These are phyloP conservation scores for Xerocomellus chrysenteron DNA, from an alignment of 768 basidiomycete species.

Conservation along the genomic window DNA sequence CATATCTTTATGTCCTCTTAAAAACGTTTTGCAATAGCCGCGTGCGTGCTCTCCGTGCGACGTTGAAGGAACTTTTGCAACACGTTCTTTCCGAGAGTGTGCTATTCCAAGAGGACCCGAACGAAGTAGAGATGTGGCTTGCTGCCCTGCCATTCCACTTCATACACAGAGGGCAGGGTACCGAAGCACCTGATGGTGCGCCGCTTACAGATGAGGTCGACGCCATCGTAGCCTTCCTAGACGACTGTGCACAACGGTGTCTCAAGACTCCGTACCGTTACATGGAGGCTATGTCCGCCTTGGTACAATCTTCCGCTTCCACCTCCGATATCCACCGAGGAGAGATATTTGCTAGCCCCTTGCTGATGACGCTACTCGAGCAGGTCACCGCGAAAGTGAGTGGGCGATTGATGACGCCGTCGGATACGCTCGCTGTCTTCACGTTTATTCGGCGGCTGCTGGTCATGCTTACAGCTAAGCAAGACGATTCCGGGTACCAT, in stretches of 20 bases:
- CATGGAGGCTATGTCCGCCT: slow-evolving; percentile 62
- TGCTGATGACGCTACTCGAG: slow-evolving; percentile 79
- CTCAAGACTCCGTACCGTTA: slow-evolving; percentile 84
- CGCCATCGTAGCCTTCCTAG: slow-evolving; percentile 66
- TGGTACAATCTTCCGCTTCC: slow-evolving; percentile 23
- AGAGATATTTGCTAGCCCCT: slow-evolving; percentile 59
- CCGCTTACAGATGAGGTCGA: slow-evolving; percentile 55
- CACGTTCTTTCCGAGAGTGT: slow-evolving; percentile 70
- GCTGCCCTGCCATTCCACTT: slow-evolving; percentile 50
- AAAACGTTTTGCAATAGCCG: slow-evolving; percentile 54
- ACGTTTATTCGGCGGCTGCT: slow-evolving; percentile 65
- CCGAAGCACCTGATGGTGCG: slow-evolving; percentile 51
- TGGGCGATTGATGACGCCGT: slow-evolving; percentile 52
- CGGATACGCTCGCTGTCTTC: slow-evolving; percentile 61
- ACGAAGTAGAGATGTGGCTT: slow-evolving; percentile 78
- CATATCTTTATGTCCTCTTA: slow-evolving; percentile 72
- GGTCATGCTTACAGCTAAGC: slow-evolving; percentile 55
- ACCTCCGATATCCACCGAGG: slow-evolving; percentile 8
- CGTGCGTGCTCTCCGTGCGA: slow-evolving; percentile 51
- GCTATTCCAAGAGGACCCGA: slow-evolving; percentile 74
- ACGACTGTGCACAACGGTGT: slow-evolving; percentile 83
- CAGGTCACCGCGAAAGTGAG: slow-evolving; percentile 69
- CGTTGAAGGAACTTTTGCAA: slow-evolving; percentile 52
- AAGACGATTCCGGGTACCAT: slow-evolving; percentile 40
- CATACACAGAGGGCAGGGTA: slow-evolving; percentile 34